These are phyloP conservation scores for Acanthamoeba triangularis DNA, from an alignment of 208 protist genomes.

Conservation along the genomic window DNA sequence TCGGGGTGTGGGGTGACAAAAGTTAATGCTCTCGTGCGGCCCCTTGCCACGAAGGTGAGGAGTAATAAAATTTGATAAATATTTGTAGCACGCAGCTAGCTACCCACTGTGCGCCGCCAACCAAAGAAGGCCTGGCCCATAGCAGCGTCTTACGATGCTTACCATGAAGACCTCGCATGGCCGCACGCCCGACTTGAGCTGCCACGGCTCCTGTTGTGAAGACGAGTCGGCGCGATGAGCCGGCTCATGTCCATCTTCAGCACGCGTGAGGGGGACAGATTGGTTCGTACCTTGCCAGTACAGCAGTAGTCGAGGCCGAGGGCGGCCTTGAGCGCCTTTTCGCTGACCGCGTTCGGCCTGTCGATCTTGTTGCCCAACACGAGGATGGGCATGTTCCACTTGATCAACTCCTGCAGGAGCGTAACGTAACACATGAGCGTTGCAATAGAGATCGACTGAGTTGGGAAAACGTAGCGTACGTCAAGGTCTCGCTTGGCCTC, in stretches of 20 bases:
- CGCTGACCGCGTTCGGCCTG: not conserved
- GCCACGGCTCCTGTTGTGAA: not conserved
- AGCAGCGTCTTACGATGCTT: not conserved
- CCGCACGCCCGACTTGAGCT: not conserved
- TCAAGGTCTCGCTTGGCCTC: not conserved
- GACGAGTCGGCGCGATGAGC: no score
- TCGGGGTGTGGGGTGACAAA: no score
- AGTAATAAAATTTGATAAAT: no score
- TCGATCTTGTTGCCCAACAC: constrained; percentile 50
- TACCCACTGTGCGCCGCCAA: no score
- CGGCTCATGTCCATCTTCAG: not conserved
- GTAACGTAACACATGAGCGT: not conserved
- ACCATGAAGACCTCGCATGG: not conserved
- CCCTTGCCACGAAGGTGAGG: no score
- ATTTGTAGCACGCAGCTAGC: no score
- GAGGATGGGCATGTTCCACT: not conserved
- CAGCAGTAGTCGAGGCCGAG: not conserved
- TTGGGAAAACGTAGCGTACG: no score
- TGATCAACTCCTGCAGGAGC: not conserved
- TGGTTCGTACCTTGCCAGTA: not conserved
- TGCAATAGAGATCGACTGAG: not conserved
- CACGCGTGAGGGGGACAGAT: not conserved
- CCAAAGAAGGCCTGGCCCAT: no score
- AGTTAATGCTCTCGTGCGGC: no score
- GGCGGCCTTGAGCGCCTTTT: not conserved